A percentile compares a stretch with the other conserved stretches of the same genome.
phyloP scores from a whole-genome alignment of 2,329 filamentous ascomycete species.

The Talaromyces sp. region DNA sequence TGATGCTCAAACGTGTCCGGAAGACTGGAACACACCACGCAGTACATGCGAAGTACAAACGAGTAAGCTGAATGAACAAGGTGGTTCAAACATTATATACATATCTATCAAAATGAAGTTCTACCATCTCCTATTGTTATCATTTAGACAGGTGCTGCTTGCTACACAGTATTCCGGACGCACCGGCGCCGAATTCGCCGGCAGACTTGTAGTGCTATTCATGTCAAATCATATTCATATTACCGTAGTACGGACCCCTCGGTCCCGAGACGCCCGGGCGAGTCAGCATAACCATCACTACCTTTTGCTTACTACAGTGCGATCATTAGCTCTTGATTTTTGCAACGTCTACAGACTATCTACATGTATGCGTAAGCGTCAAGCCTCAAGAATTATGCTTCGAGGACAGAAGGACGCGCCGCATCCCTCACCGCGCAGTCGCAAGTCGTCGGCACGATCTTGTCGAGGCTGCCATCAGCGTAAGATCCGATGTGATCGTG shows the following conservation, averaged over 20 bases:
- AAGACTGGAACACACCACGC: background rate
- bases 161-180: background rate
- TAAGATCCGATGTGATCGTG: constrained; percentile 29
- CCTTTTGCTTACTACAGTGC: background rate
- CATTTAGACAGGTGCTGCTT: background rate
- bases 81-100: background rate
- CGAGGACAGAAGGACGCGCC: constrained; percentile 2
- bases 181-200: constrained; percentile 7
- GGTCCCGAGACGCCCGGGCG: constrained; percentile 1
- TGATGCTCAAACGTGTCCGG: background rate
- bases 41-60: background rate
- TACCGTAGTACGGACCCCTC: constrained; percentile 9
- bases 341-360: no score
- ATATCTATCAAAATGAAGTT: background rate
- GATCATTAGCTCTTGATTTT: background rate
- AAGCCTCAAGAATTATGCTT: background rate
- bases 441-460: constrained; percentile 18
- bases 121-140: background rate
- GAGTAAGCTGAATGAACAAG: background rate
- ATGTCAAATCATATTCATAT: no score
- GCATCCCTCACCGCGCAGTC: constrained; percentile 3
- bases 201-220: background rate
- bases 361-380: no score
- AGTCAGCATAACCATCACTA: background rate
- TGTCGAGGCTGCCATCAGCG: constrained; percentile 27